A percentile compares a stretch with the other conserved stretches of the same genome.
These are phyloP conservation scores for Russula virescens DNA, from an alignment of 768 basidiomycete genomes.

Conservation along the genomic window DNA sequence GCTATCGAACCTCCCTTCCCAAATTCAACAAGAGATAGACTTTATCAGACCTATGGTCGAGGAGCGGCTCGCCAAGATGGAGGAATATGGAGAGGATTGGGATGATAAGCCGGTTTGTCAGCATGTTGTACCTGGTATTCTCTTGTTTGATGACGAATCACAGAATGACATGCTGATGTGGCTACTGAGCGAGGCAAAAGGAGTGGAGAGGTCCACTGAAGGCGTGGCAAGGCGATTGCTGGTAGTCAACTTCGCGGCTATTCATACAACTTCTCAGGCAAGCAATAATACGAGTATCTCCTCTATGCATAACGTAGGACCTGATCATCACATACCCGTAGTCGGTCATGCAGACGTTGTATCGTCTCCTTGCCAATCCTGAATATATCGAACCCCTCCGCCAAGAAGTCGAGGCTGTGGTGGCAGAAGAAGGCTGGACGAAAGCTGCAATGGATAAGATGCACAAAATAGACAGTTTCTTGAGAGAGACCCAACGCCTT, in stretches of 20 bases:
- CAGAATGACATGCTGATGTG: conserved; percentile 45
- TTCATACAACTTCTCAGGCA: conserved; percentile 32
- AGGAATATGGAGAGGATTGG: conserved; percentile 25
- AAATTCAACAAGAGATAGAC: conserved; percentile 10
- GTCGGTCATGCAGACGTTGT: conserved; percentile 30
- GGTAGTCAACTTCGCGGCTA: conserved; percentile 34
- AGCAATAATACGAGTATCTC: neutral
- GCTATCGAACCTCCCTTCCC: conserved; percentile 20
- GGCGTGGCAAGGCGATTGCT: conserved; percentile 31
- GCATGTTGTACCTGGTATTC: too few species aligned
- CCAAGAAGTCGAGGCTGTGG: conserved; percentile 30
- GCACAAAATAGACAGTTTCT: conserved; percentile 34
- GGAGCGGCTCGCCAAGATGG: conserved; percentile 25
- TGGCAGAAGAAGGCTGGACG: conserved; percentile 31
- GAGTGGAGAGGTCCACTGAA: conserved; percentile 29
- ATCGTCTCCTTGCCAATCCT: conserved; percentile 29
- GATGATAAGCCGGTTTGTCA: conserved; percentile 25
- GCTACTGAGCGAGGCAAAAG: conserved; percentile 38
- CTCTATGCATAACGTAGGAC: neutral
- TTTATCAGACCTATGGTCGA: conserved; percentile 15
- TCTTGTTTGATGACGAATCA: too few species aligned
- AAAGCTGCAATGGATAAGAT: conserved; percentile 30
- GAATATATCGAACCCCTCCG: conserved; percentile 30
- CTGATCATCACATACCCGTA: conserved; percentile 3
- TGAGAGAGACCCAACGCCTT: conserved; percentile 32